Conservation (phyloP, 768 basidiomycete species). For the Rhodotorula paludigena region DNA sequence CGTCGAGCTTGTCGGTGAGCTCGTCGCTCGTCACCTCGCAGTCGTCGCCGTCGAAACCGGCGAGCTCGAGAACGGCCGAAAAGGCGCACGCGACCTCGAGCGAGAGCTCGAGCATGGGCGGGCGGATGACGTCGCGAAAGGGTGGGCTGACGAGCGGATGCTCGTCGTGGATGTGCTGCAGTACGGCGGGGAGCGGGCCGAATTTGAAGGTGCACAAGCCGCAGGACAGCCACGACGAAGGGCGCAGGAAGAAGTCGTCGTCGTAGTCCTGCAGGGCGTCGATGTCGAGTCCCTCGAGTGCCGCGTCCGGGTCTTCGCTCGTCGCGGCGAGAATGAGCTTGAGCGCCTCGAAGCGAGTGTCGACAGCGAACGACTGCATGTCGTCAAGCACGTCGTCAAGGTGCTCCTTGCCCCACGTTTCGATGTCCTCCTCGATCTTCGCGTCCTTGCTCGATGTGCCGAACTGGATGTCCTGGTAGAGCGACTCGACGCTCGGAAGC, state of each 20-base stretch:
- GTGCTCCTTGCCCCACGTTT: neutral
- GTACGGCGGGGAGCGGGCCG: neutral
- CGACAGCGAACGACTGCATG: neutral
- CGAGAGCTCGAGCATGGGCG: neutral
- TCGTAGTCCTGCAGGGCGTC: conserved; percentile 12
- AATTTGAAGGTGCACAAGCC: neutral
- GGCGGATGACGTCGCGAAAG: neutral
- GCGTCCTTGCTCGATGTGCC: neutral
- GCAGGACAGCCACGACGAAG: neutral
- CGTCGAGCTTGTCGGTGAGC: neutral
- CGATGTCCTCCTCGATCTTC: neutral
- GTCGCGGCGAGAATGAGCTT: conserved; percentile 61
- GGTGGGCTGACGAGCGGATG: neutral
- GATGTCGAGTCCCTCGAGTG: too few relatives aligned
- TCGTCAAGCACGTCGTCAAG: conserved; percentile 4
- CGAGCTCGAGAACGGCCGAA: neutral
- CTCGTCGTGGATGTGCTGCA: neutral
- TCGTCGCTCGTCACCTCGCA: neutral
- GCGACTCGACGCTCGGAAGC: neutral
- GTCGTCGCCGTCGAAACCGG: neutral
- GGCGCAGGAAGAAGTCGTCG: conserved; percentile 1
- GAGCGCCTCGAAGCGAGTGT: neutral
- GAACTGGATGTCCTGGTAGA: neutral
- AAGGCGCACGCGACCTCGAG: conserved; percentile 2
- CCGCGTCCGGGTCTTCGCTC: conserved; percentile 79